These are phyloP conservation scores for Candida broadrunensis DNA, from an alignment of 805 yeast genomes.

Conservation along the genomic window DNA sequence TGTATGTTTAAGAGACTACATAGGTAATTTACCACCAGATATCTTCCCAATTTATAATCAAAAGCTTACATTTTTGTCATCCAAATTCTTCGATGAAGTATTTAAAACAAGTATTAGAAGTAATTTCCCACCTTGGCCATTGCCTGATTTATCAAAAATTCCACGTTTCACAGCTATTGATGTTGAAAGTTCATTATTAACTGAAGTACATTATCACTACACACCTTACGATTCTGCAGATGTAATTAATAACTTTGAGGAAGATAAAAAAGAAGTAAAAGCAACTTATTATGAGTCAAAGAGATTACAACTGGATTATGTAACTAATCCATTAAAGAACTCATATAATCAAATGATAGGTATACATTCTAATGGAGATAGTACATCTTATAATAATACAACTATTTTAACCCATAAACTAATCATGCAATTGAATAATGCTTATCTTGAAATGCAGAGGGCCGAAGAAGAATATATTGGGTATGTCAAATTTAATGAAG, in stretches of 20 bases:
- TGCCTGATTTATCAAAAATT: conserved; percentile 68
- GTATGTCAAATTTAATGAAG: conserved; percentile 30
- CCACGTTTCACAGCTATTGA: conserved; percentile 65
- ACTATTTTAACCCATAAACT: conserved; percentile 44
- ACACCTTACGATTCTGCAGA: conserved; percentile 49
- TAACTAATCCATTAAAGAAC: conserved; percentile 62
- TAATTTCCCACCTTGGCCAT: conserved; percentile 60
- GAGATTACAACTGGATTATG: conserved; percentile 63
- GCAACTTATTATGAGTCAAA: conserved; percentile 54
- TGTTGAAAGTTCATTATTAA: conserved; percentile 72
- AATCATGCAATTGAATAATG: conserved; percentile 52
- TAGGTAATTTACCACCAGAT: conserved; percentile 80
- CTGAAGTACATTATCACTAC: conserved; percentile 67
- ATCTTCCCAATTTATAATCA: conserved; percentile 71
- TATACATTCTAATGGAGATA: conserved; percentile 38
- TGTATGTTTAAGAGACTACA: conserved; percentile 76
- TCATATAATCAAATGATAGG: conserved; percentile 49
- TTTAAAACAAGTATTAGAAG: conserved; percentile 12
- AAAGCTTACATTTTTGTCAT: conserved; percentile 56
- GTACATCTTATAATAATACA: conserved; percentile 18
- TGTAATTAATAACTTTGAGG: conserved; percentile 11
- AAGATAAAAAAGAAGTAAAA: conserved; percentile 7
- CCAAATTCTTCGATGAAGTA: conserved; percentile 52
- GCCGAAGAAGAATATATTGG: conserved; percentile 41
- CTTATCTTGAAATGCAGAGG: conserved; percentile 41